Evolutionary conservation across 345 rosid species (phyloP).

Genomic region (Isatis tinctoria): DNA sequence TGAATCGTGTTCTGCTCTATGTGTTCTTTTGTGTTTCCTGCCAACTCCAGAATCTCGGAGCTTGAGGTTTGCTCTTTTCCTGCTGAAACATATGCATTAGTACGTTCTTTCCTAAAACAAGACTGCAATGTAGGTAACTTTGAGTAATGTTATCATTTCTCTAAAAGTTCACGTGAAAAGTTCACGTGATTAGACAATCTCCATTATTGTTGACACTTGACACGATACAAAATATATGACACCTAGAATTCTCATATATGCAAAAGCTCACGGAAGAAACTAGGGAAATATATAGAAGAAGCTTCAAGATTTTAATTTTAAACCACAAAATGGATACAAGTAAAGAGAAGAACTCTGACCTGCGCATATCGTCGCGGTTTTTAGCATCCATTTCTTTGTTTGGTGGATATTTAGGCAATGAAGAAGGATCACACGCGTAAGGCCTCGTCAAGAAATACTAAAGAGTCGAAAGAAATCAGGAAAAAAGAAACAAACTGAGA

Average conservation of each 20-base stretch:
- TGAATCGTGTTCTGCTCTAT: constrained; percentile 36
- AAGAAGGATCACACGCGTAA: constrained; percentile 63
- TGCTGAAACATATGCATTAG: constrained; percentile 22
- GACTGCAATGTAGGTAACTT: background rate
- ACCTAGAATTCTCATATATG: background rate
- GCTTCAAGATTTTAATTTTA: background rate
- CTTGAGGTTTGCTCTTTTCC: constrained; percentile 48
- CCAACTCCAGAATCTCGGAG: constrained; percentile 41
- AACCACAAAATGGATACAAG: background rate
- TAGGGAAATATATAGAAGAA: background rate
- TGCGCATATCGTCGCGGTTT: constrained; percentile 51
- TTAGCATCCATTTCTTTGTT: constrained; percentile 80
- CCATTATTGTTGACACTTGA: background rate
- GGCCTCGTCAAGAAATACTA: constrained; percentile 65
- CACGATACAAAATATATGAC: background rate
- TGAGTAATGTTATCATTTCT: no score
- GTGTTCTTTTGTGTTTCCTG: constrained; percentile 42
- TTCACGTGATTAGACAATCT: no score
- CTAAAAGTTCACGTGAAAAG: no score
- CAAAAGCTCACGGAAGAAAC: background rate
- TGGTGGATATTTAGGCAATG: constrained; percentile 70
- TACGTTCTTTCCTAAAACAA: background rate
- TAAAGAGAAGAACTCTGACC: constrained; percentile 33
- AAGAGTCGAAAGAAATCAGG: background rate
- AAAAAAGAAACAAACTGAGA: background rate